phyloP scores from a whole-genome alignment of 371 early-diverging fungal species.

The Actinomortierella ambigua region DNA sequence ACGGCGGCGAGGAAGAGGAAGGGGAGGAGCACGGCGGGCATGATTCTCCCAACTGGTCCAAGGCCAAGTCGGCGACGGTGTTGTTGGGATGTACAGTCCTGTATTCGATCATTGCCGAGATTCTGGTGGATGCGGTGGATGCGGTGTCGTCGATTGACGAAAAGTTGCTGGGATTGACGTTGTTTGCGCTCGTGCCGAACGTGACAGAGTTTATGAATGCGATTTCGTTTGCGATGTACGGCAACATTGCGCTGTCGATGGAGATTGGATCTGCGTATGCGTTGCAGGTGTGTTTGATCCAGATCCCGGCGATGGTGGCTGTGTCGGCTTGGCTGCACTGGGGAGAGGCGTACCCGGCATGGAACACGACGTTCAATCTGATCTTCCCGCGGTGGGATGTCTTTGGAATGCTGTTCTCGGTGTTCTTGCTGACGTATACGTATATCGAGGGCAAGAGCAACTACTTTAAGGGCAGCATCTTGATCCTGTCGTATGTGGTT shows the following conservation, averaged over 20 bases:
- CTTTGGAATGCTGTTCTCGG: constrained; percentile 83
- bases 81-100: constrained; percentile 83
- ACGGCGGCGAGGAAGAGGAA: constrained; percentile 63
- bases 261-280: constrained; percentile 98
- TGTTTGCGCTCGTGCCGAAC: constrained; percentile 96
- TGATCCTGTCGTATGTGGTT: constrained; percentile 83
- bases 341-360: constrained; percentile 32
- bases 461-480: constrained; percentile 95
- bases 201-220: constrained; percentile 98
- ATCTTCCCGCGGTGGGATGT: constrained; percentile 95
- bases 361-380: constrained; percentile 65
- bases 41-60: constrained; percentile 94
- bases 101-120: constrained; percentile 89
- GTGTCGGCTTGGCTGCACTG: constrained; percentile 77
- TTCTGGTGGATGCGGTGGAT: constrained; percentile 80
- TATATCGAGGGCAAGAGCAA: constrained; percentile 95
- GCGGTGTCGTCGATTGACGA: constrained; percentile 79
- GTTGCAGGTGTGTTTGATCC: constrained; percentile 93
- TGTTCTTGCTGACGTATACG: constrained; percentile 85
- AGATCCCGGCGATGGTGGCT: constrained; percentile 91
- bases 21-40: constrained; percentile 79
- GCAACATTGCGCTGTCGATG: constrained; percentile 92
- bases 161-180: constrained; percentile 89
- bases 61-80: constrained; percentile 78
- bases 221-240: constrained; percentile 91